Evolutionary conservation across 208 protist genomes (phyloP).

Genomic region (Acanthamoeba lenticulata): DNA sequence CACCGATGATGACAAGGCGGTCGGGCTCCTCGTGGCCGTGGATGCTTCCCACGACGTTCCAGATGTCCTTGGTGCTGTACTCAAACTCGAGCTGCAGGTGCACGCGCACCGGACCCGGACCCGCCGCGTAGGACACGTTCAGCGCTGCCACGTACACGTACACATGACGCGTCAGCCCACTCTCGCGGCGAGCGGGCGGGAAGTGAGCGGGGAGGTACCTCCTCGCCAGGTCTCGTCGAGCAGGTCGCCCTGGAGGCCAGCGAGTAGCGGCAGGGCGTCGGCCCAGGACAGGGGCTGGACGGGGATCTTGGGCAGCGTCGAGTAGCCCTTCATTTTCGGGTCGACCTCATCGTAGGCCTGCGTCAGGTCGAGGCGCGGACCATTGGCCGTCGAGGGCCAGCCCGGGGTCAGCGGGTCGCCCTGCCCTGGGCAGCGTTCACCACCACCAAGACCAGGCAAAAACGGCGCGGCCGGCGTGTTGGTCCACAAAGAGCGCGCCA

Average conservation of each 20-base stretch:
- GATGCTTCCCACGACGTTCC: slow-evolving; percentile 50
- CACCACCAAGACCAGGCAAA: not conserved
- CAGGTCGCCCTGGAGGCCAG: not conserved
- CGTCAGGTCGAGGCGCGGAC: not conserved
- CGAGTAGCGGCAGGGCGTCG: slow-evolving; percentile 40
- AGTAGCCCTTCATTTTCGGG: slow-evolving; percentile 27
- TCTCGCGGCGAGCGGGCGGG: not conserved
- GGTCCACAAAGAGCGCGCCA: not conserved
- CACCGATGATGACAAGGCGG: slow-evolving; percentile 51
- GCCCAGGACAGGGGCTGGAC: slow-evolving; percentile 60
- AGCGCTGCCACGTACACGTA: not conserved
- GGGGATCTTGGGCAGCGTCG: slow-evolving; percentile 34
- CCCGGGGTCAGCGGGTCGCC: slow-evolving; percentile 48
- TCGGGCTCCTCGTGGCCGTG: not conserved
- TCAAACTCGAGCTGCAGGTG: slow-evolving; percentile 27
- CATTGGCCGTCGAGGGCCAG: slow-evolving; percentile 23
- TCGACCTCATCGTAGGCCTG: slow-evolving; percentile 24
- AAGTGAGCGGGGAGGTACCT: not conserved
- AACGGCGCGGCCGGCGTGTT: not conserved
- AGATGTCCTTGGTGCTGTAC: slow-evolving; percentile 47
- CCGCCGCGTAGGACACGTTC: slow-evolving; percentile 6
- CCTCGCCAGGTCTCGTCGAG: not conserved
- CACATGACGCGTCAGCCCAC: not conserved
- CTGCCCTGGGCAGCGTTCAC: not conserved
- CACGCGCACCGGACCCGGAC: not conserved